Conservation (phyloP, 2,329 filamentous ascomycete genomes). For the Geoglossum cookeanum region DNA sequence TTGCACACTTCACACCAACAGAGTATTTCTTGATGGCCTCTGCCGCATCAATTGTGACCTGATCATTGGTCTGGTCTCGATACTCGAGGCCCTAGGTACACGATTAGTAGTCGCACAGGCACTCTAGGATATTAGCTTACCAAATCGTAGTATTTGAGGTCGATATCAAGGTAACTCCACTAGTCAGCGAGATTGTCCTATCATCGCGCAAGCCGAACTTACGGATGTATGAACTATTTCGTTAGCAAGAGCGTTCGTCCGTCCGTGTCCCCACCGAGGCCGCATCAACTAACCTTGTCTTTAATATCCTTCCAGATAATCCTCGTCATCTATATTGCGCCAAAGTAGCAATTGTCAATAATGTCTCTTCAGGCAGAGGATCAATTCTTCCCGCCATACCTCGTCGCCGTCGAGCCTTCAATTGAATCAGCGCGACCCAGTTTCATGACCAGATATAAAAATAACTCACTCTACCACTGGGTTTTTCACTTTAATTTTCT, state of each 20-base stretch:
- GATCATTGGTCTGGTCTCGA: conserved; percentile 87
- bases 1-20: conserved; percentile 97
- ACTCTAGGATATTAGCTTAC: conserved; percentile 16
- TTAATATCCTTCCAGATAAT: conserved; percentile 99
- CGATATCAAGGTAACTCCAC: conserved; percentile 66
- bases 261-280: neutral
- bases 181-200: neutral
- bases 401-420: conserved; percentile 56
- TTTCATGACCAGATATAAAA: neutral
- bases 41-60: conserved; percentile 87
- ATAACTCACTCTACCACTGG: conserved; percentile 59
- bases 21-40: conserved; percentile 98
- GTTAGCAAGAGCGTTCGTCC: neutral
- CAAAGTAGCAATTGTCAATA: neutral
- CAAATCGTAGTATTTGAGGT: conserved; percentile 95
- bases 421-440: neutral
- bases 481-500: conserved; percentile 99
- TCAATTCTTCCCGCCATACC: conserved; percentile 9
- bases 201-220: conserved; percentile 13
- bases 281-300: conserved; percentile 44
- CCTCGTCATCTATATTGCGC: conserved; percentile 57
- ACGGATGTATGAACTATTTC: conserved; percentile 62
- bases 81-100: conserved; percentile 55
- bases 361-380: neutral
- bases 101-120: conserved; percentile 12